These are phyloP conservation scores for Ensete glaucum DNA, from an alignment of 176 grass and related monocot genomes.

Conservation along the genomic window DNA sequence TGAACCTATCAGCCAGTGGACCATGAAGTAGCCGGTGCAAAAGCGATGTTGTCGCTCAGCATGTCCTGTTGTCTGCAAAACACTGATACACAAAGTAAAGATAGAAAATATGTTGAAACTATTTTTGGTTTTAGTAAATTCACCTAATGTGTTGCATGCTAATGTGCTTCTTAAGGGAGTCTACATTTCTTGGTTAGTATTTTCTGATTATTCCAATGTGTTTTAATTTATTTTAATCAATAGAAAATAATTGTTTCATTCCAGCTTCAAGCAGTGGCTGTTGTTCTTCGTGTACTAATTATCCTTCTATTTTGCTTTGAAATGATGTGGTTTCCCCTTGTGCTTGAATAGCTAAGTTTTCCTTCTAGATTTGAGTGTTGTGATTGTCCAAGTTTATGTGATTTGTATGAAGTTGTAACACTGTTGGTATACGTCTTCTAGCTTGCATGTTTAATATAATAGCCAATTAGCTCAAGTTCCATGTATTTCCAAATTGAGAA, in stretches of 20 bases:
- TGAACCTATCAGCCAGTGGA: too few relatives aligned
- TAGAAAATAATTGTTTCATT: not conserved
- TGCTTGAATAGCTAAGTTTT: not conserved
- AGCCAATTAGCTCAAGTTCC: slow-evolving; percentile 53
- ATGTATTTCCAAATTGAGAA: slow-evolving; percentile 48
- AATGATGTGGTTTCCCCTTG: not conserved
- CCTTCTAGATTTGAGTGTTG: not conserved
- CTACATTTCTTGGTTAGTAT: not conserved
- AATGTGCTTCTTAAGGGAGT: too few relatives aligned
- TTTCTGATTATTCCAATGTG: not conserved
- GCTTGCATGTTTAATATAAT: slow-evolving; percentile 67
- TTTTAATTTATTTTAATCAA: not conserved
- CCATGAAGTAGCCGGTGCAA: too few relatives aligned
- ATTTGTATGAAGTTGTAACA: not conserved
- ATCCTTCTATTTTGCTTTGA: not conserved
- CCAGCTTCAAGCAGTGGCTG: not conserved
- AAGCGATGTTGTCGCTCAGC: too few relatives aligned
- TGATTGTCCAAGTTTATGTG: not conserved
- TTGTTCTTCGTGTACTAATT: not conserved
- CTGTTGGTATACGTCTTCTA: slow-evolving; percentile 5
- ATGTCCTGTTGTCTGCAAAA: too few relatives aligned
- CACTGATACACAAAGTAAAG: too few relatives aligned
- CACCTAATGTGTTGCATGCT: too few relatives aligned
- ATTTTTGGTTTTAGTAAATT: too few relatives aligned
- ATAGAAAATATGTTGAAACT: too few relatives aligned